Conservation (phyloP, 495 filamentous ascomycete species). For the Aspergillus sclerotiicarbonarius region DNA sequence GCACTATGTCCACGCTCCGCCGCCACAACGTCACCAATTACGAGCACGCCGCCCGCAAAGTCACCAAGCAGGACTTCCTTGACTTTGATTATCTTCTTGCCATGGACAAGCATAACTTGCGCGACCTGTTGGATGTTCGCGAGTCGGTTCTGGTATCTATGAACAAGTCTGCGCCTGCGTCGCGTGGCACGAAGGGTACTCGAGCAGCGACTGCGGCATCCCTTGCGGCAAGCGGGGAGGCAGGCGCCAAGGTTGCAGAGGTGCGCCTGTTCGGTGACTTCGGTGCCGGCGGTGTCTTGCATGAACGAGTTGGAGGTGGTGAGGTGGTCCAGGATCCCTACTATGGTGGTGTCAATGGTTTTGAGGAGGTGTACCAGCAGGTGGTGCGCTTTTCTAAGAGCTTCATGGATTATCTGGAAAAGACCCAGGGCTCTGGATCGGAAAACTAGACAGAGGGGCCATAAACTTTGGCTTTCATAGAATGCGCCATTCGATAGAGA, state of each 20-base stretch:
- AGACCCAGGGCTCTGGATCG: conserved; percentile 10
- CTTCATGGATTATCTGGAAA: conserved; percentile 57
- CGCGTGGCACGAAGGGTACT: conserved; percentile 23
- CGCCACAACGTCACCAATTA: conserved; percentile 74
- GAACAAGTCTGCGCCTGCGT: conserved; percentile 33
- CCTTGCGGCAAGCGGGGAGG: conserved; percentile 29
- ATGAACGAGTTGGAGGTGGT: conserved; percentile 67
- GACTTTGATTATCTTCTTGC: conserved; percentile 90
- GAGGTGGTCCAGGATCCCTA: conserved; percentile 89
- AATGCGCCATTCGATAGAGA: not conserved
- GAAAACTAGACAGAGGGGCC: conserved; percentile 9
- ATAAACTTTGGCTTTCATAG: not conserved
- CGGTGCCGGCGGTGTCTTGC: conserved; percentile 63
- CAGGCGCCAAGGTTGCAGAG: conserved; percentile 40
- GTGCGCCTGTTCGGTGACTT: conserved; percentile 87
- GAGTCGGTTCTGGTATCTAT: conserved; percentile 50
- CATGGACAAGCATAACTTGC: conserved; percentile 87
- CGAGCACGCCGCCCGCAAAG: conserved; percentile 72
- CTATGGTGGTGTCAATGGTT: conserved; percentile 80
- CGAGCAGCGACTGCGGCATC: conserved; percentile 28
- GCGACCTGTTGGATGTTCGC: conserved; percentile 60
- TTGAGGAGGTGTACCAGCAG: conserved; percentile 84
- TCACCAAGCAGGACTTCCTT: conserved; percentile 68
- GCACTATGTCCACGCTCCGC: conserved; percentile 79
- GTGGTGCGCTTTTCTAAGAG: conserved; percentile 73